phyloP scores from a whole-genome alignment of 805 yeast species.

The Isabelozyma rhagii region DNA sequence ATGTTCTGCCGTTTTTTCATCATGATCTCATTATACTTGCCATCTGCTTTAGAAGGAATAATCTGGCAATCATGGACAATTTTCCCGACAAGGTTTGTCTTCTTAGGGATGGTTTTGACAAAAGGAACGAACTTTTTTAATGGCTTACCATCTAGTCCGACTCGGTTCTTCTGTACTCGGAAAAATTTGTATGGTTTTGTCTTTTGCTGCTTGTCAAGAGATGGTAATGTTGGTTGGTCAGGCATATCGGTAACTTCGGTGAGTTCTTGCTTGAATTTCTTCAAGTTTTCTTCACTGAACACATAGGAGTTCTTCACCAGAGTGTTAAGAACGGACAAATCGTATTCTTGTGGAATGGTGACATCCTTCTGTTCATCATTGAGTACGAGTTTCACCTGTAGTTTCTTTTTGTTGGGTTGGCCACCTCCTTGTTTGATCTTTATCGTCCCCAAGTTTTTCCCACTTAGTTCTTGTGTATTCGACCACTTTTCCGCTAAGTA shows the following conservation, averaged over 20 bases:
- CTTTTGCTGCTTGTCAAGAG: conserved; percentile 23
- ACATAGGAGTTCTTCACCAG: conserved; percentile 83
- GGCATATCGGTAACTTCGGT: conserved; percentile 54
- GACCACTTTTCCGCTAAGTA: conserved; percentile 83
- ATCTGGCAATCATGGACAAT: conserved; percentile 91
- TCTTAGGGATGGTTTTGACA: conserved; percentile 84
- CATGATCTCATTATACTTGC: conserved; percentile 64
- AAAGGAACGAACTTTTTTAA: conserved; percentile 61
- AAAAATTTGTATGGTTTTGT: conserved; percentile 20
- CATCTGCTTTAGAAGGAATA: conserved; percentile 72
- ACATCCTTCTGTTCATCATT: conserved; percentile 39
- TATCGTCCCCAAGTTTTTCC: conserved; percentile 77
- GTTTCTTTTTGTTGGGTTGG: conserved; percentile 16
- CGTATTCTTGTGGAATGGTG: conserved; percentile 78
- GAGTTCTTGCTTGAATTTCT: conserved; percentile 49
- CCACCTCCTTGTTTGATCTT: conserved; percentile 54
- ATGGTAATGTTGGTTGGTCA: conserved; percentile 46
- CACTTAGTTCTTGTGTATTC: conserved; percentile 55
- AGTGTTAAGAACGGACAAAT: conserved; percentile 71
- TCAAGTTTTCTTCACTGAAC: conserved; percentile 81
- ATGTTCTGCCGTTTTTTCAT: conserved; percentile 49
- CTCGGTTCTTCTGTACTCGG: conserved; percentile 28
- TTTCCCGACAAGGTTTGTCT: conserved; percentile 82
- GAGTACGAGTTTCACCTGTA: conserved; percentile 56
- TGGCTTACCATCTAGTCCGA: conserved; percentile 17